Conservation (phyloP, 768 basidiomycete genomes). For the Solioccasus polychromus region DNA sequence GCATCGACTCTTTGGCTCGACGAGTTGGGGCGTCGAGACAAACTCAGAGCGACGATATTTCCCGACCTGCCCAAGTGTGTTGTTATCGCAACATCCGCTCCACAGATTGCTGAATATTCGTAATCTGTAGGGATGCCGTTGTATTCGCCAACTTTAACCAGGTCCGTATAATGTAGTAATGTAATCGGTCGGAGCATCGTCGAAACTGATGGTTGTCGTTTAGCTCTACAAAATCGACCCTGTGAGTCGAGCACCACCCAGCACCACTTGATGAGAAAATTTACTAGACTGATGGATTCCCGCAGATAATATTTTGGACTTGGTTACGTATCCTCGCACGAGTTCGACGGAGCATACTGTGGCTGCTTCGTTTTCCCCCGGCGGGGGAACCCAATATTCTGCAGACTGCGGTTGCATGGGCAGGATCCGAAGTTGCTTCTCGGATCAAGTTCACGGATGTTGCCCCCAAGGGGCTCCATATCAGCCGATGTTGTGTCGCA, state of each 20-base stretch:
- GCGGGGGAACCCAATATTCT: constrained; percentile 45
- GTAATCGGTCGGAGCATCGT: neutral
- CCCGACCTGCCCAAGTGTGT: constrained; percentile 43
- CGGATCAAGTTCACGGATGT: constrained; percentile 50
- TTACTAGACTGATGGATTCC: constrained; percentile 4
- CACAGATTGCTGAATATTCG: neutral
- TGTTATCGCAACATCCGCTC: neutral
- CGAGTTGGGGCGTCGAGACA: constrained; percentile 38
- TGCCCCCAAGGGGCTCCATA: constrained; percentile 43
- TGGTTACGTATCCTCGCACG: constrained; percentile 46
- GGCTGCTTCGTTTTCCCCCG: constrained; percentile 50
- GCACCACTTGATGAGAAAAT: neutral
- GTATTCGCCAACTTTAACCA: constrained; percentile 57
- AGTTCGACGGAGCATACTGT: constrained; percentile 47
- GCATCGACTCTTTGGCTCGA: constrained; percentile 33
- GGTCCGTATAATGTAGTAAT: constrained; percentile 30
- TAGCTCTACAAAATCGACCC: constrained; percentile 49
- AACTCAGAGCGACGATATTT: constrained; percentile 39
- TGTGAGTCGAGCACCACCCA: constrained; percentile 17
- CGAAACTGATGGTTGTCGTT: constrained; percentile 6
- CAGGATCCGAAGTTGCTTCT: constrained; percentile 42
- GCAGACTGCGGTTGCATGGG: constrained; percentile 43
- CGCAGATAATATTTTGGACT: constrained; percentile 41
- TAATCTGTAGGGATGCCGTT: constrained; percentile 33
- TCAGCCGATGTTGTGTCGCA: constrained; percentile 44